A percentile compares a stretch with the other conserved stretches of the same genome.
Evolutionary conservation across 495 filamentous ascomycete genomes (phyloP).

Genomic region (Aspergillus ostianus): DNA sequence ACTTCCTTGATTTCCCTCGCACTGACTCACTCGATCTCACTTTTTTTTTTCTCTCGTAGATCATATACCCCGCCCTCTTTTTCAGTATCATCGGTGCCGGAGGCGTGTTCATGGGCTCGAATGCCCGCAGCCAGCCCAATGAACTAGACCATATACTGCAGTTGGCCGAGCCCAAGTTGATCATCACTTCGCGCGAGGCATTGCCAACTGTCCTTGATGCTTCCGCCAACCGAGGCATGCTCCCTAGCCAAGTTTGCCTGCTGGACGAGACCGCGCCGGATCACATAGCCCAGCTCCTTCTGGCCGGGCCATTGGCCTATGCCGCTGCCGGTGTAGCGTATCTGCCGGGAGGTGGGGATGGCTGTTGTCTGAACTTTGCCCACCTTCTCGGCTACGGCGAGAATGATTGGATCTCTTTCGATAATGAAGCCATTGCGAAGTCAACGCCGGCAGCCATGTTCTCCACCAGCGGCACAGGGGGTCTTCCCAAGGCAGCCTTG

Average conservation of each 20-base stretch:
- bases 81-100: conserved; percentile 48
- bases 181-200: conserved; percentile 41
- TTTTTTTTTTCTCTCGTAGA: conserved; percentile 25
- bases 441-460: conserved; percentile 53
- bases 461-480: conserved; percentile 58
- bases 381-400: conserved; percentile 51
- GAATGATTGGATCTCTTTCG: conserved; percentile 52
- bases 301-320: conserved; percentile 23
- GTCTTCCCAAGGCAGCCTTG: conserved; percentile 57
- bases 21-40: conserved; percentile 8
- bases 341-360: conserved; percentile 20
- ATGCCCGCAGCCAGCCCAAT: conserved; percentile 28
- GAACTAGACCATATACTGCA: conserved; percentile 30
- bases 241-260: conserved; percentile 48
- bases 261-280: conserved; percentile 43
- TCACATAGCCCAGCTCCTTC: conserved; percentile 33
- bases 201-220: conserved; percentile 45
- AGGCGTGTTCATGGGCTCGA: conserved; percentile 33
- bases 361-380: conserved; percentile 31
- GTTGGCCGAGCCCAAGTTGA: conserved; percentile 28
- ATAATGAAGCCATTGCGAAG: conserved; percentile 42
- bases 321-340: conserved; percentile 20
- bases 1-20: background rate
- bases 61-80: conserved; percentile 49
- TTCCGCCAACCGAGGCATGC: conserved; percentile 43